Conservation (phyloP, 1,284 basidiomycete species). For the Pholiota adiposa region DNA sequence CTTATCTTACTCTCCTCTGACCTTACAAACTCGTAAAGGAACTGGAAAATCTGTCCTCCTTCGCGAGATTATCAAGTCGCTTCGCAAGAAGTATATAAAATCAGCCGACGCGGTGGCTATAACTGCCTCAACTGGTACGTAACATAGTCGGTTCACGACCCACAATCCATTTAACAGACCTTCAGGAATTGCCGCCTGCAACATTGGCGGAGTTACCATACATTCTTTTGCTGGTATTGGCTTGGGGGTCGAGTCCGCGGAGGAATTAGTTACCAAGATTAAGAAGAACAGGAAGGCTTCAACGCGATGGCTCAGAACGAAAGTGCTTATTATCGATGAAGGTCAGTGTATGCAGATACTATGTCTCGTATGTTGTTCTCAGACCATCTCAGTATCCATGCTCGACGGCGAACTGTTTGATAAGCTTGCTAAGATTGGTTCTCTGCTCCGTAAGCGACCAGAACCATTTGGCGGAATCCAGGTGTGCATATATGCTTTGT, state of each 20-base stretch:
- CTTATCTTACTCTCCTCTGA: slow-evolving; percentile 14
- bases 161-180: neutral
- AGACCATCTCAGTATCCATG: slow-evolving; percentile 82
- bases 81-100: slow-evolving; percentile 56
- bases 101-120: slow-evolving; percentile 80
- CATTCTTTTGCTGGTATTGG: slow-evolving; percentile 95
- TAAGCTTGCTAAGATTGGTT: slow-evolving; percentile 73
- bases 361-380: neutral
- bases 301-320: slow-evolving; percentile 73
- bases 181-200: slow-evolving; percentile 91
- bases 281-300: slow-evolving; percentile 71
- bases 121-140: slow-evolving; percentile 86
- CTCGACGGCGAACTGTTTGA: slow-evolving; percentile 93
- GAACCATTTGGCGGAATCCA: slow-evolving; percentile 96
- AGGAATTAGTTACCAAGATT: slow-evolving; percentile 71
- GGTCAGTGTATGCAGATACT: slow-evolving; percentile 46
- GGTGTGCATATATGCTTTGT: slow-evolving; percentile 42
- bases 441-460: slow-evolving; percentile 61
- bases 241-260: slow-evolving; percentile 72
- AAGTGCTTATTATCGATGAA: slow-evolving; percentile 94
- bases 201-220: slow-evolving; percentile 92
- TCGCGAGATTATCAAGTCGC: slow-evolving; percentile 82
- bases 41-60: slow-evolving; percentile 95
- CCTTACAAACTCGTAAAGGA: slow-evolving; percentile 55
- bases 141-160: neutral